Evolutionary conservation across 257 asterid genomes (phyloP), one percentile per base, ranked within the genome.

Genomic region (Anisodus tanguticus): DNA sequence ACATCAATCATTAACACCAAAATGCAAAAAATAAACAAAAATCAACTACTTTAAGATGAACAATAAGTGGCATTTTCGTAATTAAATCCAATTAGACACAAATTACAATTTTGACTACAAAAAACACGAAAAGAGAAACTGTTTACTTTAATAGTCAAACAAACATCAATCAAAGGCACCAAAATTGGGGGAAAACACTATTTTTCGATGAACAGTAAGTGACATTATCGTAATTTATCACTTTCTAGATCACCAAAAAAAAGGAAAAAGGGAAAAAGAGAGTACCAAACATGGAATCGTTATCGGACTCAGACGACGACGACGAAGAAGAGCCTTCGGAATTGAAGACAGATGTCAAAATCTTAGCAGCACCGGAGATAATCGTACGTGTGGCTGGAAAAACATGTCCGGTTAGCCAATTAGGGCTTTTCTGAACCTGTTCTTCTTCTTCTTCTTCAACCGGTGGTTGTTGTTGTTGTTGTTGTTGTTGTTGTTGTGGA

Each of bases 331-430:
- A 83, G 15, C 85, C 90, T 39, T 91, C 89, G 58, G 93, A 93
- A 63, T 90, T 86, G 80, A 95, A 90, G 53, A 94, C 90, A 60
- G 93, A 83, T 7, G 93, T 86, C 10, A 94, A 5, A 57, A 95
- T 82, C 86, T 92, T 94, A 3, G 92, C 93, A 11, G 98, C 97
- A 60, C 97, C 95, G n/a, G 97, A 89, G 19, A 95, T 92, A 59
- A 95, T 80, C 82, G 88, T 86, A 51, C 88, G 89, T 64, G 89
- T 84, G 68, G 83, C 86, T 51, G 90, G 88, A 74, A 84, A 22
- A 85, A 83, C 83, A 64, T 82, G 87, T 51, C 89, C 80, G 59
- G 91, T 84, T 8, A 87, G 58, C 90, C 87, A 95, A 85, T 79
- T 84, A 84, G 88, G 88, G 86, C 85, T 88, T 81, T 41, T 82